A percentile compares a stretch with the other conserved stretches of the same genome.
Conservation (phyloP, 2,329 filamentous ascomycete genomes). For the Alternaria triticimaculans region DNA sequence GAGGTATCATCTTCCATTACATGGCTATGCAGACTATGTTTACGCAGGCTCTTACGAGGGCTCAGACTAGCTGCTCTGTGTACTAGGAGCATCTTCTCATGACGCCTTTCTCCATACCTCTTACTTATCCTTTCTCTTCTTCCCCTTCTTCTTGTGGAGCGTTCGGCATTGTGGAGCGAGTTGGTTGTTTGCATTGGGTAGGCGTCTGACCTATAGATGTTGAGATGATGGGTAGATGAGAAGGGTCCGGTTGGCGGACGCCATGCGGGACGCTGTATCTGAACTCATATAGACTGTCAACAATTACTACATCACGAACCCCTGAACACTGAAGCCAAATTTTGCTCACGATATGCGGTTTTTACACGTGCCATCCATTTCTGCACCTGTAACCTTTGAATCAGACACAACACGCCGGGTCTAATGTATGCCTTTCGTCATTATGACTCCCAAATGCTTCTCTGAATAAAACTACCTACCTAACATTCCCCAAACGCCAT, state of each 20-base stretch:
- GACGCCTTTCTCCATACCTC: neutral
- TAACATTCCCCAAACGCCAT: slow-evolving; percentile 6
- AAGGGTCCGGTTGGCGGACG: neutral
- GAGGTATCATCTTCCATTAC: slow-evolving; percentile 97
- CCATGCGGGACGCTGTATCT: neutral
- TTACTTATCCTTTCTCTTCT: neutral
- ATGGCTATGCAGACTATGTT: slow-evolving; percentile 96
- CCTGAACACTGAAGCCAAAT: neutral
- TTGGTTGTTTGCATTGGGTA: slow-evolving; percentile 6
- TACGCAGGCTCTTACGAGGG: slow-evolving; percentile 56
- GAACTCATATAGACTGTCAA: neutral
- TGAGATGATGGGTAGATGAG: neutral
- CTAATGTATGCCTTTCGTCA: neutral
- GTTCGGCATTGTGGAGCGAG: slow-evolving; percentile 7
- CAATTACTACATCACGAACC: neutral
- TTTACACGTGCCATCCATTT: neutral
- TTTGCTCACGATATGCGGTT: neutral
- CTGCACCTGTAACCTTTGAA: neutral
- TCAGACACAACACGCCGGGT: neutral
- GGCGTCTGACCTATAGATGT: neutral
- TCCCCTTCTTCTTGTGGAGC: neutral
- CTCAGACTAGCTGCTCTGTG: slow-evolving; percentile 43
- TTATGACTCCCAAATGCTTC: neutral
- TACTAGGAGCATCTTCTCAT: slow-evolving; percentile 23
- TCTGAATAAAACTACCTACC: neutral